Evolutionary conservation across 1,139 yeast species (phyloP).

Genomic region (Magnusiomyces suaveolens): DNA sequence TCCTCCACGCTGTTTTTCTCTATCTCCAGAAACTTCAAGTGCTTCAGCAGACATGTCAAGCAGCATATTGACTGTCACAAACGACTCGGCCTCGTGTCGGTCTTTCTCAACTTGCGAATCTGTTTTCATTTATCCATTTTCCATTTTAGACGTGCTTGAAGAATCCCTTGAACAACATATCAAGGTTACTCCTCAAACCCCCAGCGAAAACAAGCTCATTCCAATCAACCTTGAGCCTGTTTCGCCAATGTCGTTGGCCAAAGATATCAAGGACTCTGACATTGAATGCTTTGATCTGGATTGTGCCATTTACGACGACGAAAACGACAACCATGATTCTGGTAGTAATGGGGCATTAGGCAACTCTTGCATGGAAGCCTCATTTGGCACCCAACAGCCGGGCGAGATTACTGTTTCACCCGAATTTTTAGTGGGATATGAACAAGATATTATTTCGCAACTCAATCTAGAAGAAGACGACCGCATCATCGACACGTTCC

Average conservation of each 20-base stretch:
- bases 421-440: slow-evolving; percentile 19
- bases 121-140: neutral
- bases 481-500: slow-evolving; percentile 22
- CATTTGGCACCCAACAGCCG: neutral
- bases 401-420: slow-evolving; percentile 10
- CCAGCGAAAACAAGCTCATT: slow-evolving; percentile 17
- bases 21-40: neutral
- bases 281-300: neutral
- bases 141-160: no score
- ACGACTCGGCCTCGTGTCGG: no score
- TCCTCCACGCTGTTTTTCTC: neutral
- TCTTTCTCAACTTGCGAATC: neutral
- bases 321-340: neutral
- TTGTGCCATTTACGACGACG: neutral
- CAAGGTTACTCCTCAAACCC: slow-evolving; percentile 15
- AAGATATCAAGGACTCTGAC: neutral
- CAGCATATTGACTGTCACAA: neutral
- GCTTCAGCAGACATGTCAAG: neutral
- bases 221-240: slow-evolving; percentile 21
- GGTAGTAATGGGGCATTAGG: no score
- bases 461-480: slow-evolving; percentile 19
- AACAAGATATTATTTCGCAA: slow-evolving; percentile 18
- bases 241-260: slow-evolving; percentile 19
- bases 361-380: no score
- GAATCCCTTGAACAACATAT: neutral